These are phyloP conservation scores for Emericellopsis terricola DNA, from an alignment of 495 filamentous ascomycete species.

Conservation along the genomic window DNA sequence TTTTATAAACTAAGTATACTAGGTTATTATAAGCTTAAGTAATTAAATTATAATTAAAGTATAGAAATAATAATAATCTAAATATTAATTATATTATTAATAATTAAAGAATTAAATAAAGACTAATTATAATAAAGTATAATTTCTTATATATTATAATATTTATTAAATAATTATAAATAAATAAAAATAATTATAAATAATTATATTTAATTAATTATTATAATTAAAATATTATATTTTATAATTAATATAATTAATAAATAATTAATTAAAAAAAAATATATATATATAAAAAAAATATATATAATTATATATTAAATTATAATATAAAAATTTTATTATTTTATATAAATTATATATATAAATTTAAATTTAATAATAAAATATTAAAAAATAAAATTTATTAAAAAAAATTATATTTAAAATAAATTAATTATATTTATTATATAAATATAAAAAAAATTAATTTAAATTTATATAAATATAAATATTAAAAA, in stretches of 20 bases:
- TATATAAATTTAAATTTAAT: background rate
- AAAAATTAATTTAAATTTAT: too few relatives aligned
- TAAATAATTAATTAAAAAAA: background rate
- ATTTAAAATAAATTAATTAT: background rate
- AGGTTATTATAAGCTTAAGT: background rate
- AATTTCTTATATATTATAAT: background rate
- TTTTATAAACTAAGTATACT: background rate
- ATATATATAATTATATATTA: too few relatives aligned
- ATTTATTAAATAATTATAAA: background rate
- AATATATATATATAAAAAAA: background rate
- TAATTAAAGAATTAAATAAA: too few relatives aligned
- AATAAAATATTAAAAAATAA: background rate
- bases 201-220: background rate
- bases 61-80: background rate
- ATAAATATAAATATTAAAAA: constrained; percentile 1
- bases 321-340: background rate
- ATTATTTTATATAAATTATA: too few relatives aligned
- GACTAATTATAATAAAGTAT: background rate
- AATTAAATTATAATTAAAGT: background rate
- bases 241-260: background rate
- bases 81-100: background rate
- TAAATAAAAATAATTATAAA: background rate
- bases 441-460: background rate
- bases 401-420: background rate
- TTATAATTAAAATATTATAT: background rate